A percentile compares a stretch with the other conserved stretches of the same genome.
These are phyloP conservation scores for Vigna trinervia DNA, from an alignment of 306 rosid genomes.

Conservation along the genomic window DNA sequence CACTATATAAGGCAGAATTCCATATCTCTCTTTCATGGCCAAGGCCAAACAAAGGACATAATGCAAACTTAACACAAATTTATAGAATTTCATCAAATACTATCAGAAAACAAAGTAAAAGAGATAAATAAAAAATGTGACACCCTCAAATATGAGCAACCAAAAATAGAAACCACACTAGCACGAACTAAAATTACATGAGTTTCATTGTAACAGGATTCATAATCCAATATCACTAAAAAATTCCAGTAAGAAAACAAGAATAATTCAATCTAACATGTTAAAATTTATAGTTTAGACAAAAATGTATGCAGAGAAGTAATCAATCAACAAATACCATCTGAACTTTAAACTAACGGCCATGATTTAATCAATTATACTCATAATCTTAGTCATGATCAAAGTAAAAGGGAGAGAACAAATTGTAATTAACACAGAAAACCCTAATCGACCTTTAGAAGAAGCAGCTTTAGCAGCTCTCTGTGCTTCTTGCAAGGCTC, in stretches of 20 bases:
- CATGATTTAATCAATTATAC: background rate
- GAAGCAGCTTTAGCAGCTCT: slow-evolving; percentile 82
- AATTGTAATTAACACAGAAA: background rate
- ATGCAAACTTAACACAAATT: background rate
- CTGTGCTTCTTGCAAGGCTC: slow-evolving; percentile 88
- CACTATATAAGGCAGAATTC: slow-evolving; percentile 12
- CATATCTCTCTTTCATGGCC: slow-evolving; percentile 2
- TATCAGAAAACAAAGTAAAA: background rate
- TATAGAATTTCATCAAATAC: background rate
- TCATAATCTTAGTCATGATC: background rate
- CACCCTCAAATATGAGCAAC: background rate
- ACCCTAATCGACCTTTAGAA: slow-evolving; percentile 61
- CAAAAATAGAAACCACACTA: slow-evolving; percentile 1
- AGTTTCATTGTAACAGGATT: background rate
- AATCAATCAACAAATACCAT: background rate
- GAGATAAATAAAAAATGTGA: background rate
- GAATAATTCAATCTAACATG: slow-evolving; percentile 4
- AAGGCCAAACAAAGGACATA: slow-evolving; percentile 1
- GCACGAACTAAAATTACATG: background rate
- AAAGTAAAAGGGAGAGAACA: background rate
- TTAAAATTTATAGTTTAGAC: background rate
- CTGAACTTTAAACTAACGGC: background rate
- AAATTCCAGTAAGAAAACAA: background rate
- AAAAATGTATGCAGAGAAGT: background rate
- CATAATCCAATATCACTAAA: background rate